These are phyloP conservation scores for Pseudopyrenochaeta lycopersici DNA, from an alignment of 2,329 filamentous ascomycete genomes.

Conservation along the genomic window DNA sequence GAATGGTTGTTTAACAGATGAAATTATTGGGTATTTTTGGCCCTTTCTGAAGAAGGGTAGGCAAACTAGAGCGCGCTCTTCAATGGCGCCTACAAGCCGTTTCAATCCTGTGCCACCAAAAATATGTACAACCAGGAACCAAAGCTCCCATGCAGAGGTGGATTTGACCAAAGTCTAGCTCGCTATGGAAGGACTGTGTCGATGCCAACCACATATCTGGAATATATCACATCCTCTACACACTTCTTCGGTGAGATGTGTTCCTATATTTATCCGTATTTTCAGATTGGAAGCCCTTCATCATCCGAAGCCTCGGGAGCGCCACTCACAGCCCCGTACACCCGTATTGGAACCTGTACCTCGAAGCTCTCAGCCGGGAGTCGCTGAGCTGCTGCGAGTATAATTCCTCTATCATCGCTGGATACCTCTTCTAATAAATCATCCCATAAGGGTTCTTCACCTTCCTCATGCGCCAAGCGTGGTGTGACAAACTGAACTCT, in stretches of 20 bases:
- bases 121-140: not conserved
- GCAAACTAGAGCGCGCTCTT: not conserved
- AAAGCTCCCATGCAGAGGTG: not conserved
- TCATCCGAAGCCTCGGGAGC: conserved; percentile 40
- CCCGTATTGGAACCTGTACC: conserved; percentile 81
- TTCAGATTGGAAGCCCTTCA: conserved; percentile 44
- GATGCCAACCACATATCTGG: no score
- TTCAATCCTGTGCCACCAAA: not conserved
- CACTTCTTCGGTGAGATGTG: no score
- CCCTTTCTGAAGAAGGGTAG: not conserved
- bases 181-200: not conserved
- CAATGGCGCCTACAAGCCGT: not conserved
- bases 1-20: not conserved
- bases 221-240: no score
- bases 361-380: conserved; percentile 90
- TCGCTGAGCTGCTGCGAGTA: conserved; percentile 80
- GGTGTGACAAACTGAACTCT: conserved; percentile 92
- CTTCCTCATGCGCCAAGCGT: conserved; percentile 54
- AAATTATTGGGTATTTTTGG: not conserved
- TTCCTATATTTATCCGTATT: no score
- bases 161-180: not conserved
- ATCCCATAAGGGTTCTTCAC: conserved; percentile 39
- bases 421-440: conserved; percentile 79
- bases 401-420: conserved; percentile 78
- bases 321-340: conserved; percentile 71